These are phyloP conservation scores for Fusarium annulatum DNA, from an alignment of 2,329 filamentous ascomycete genomes.

Conservation along the genomic window DNA sequence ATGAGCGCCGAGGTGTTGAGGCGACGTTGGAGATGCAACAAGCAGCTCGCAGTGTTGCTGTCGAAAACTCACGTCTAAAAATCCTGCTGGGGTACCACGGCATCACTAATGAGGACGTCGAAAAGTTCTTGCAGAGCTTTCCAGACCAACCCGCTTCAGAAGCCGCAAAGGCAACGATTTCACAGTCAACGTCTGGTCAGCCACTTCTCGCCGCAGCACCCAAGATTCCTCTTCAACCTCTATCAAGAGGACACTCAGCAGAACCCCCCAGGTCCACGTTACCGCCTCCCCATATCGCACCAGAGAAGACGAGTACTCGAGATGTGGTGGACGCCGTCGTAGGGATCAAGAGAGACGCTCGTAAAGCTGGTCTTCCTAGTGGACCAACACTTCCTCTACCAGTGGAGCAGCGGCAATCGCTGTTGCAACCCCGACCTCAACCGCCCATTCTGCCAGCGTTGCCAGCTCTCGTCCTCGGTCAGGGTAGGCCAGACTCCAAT, in stretches of 20 bases:
- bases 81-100: constrained; percentile 55
- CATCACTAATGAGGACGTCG: constrained; percentile 53
- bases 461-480: constrained; percentile 42
- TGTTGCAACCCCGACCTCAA: constrained; percentile 39
- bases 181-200: constrained; percentile 24
- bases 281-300: constrained; percentile 13
- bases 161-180: constrained; percentile 42
- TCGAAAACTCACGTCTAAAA: constrained; percentile 60
- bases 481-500: constrained; percentile 33
- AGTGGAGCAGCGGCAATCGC: constrained; percentile 35
- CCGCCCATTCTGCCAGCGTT: constrained; percentile 31
- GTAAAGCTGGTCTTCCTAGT: constrained; percentile 10
- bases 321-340: constrained; percentile 45
- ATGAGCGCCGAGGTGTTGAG: constrained; percentile 59
- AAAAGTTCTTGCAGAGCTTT: constrained; percentile 54
- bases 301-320: constrained; percentile 39
- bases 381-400: constrained; percentile 19
- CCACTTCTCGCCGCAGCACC: constrained; percentile 11
- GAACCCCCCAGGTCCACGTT: constrained; percentile 30
- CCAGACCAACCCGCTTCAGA: constrained; percentile 48
- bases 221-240: constrained; percentile 37
- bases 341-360: constrained; percentile 42
- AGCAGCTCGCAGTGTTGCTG: constrained; percentile 60
- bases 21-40: constrained; percentile 66
- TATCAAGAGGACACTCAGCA: constrained; percentile 35